A percentile compares a stretch with the other conserved stretches of the same genome.
Evolutionary conservation across 768 basidiomycete species (phyloP).

Genomic region (Solioccasus polychromus): DNA sequence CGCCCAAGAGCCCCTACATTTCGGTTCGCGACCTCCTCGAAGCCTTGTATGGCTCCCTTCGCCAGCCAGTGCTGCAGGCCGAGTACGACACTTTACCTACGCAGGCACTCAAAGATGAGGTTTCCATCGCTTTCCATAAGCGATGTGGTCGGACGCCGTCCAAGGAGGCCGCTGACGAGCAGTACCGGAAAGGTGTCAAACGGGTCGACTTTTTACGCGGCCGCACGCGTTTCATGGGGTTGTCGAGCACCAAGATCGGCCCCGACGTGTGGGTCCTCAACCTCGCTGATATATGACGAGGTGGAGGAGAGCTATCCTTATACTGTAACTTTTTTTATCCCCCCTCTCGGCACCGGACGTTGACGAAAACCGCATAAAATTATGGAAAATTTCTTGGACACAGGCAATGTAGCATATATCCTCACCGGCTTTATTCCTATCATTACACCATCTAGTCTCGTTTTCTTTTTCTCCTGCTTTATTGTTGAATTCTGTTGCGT

Average conservation of each 20-base stretch:
- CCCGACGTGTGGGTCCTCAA: slow-evolving; percentile 38
- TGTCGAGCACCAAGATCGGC: slow-evolving; percentile 36
- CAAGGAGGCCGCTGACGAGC: slow-evolving; percentile 31
- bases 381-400: slow-evolving; percentile 12
- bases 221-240: slow-evolving; percentile 44
- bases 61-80: slow-evolving; percentile 33
- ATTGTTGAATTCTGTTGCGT: too few species aligned
- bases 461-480: too few species aligned
- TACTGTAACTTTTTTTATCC: slow-evolving; percentile 15
- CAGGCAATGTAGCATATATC: slow-evolving; percentile 24
- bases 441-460: slow-evolving; percentile 21
- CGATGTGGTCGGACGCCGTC: slow-evolving; percentile 38
- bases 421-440: slow-evolving; percentile 17
- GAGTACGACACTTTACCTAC: slow-evolving; percentile 42
- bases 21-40: slow-evolving; percentile 51
- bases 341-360: slow-evolving; percentile 6
- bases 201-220: slow-evolving; percentile 53
- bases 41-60: slow-evolving; percentile 43
- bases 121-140: slow-evolving; percentile 42
- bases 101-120: slow-evolving; percentile 30
- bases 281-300: slow-evolving; percentile 18
- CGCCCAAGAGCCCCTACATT: slow-evolving; percentile 25
- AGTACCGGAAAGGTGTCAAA: slow-evolving; percentile 48
- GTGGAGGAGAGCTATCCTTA: slow-evolving; percentile 22
- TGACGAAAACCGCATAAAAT: slow-evolving; percentile 17